Evolutionary conservation across 805 yeast species (phyloP), one percentile per base, ranked within the genome.

Genomic region (Cyberlindnera lachancei): DNA sequence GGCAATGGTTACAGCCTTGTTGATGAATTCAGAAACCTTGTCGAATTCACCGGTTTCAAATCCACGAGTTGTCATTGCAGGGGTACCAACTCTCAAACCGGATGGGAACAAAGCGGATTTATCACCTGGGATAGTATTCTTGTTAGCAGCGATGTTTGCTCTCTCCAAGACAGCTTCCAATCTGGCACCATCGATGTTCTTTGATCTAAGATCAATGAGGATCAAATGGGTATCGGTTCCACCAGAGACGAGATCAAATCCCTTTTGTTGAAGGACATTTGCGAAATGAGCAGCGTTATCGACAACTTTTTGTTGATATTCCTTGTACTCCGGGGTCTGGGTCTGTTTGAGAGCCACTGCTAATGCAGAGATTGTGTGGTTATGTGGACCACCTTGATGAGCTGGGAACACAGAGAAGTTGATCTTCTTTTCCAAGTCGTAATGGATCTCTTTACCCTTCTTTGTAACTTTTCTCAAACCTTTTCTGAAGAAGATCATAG

Each of bases 381-480:
- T 90, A 64, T 90, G 97, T 47, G 98, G 98, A 56, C 98, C 98
- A 69, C 98, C 98, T 70, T 90, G 98, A 62, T 90, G 97, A 44
- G 94, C 97, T 48, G 98, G 98, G 84, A 90, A 90, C 35, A 90
- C 97, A 20, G 96, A 85, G 57, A 90, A 90, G 73, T 90, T 90
- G 63, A 90, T 87, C 58, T 77, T 81, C 56, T 77, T 75, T 63
- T 90, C 97, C 54, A 90, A 73, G 52, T 90, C 96, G 59, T 86
- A 88, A 31, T 70, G 64, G 35, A 81, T 67, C 63, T 85, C 88
- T 60, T 83, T 84, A 45, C 96, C 96, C 47, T 76, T 75, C 70
- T 84, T 85, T 44, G 70, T 79, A 45, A 77, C 75, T 46, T 78
- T 74, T 65, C 94, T 78, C 37, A 85, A 75, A 49, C 97, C 97